Conservation (phyloP, 2,329 filamentous ascomycete genomes). For the Ophiocordyceps robertsii region DNA sequence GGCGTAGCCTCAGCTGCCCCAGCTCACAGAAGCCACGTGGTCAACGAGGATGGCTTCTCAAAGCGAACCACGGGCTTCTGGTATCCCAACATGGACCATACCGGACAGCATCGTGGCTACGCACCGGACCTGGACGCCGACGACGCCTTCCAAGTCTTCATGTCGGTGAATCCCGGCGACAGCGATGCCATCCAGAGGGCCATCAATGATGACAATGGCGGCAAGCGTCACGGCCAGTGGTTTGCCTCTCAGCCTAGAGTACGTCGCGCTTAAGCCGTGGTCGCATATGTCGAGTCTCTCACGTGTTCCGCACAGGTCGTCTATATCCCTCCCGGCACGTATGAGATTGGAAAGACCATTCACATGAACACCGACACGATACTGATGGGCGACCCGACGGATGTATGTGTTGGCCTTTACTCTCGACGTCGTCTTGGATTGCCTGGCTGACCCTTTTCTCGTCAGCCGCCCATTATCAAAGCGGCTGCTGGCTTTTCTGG, state of each 20-base stretch:
- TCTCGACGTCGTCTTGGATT: neutral
- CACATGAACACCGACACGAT: slow-evolving; percentile 29
- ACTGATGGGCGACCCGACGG: slow-evolving; percentile 30
- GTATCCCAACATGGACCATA: slow-evolving; percentile 29
- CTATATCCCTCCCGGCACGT: slow-evolving; percentile 28
- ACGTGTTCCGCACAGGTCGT: slow-evolving; percentile 13
- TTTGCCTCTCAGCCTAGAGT: slow-evolving; percentile 28
- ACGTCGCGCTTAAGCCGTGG: neutral
- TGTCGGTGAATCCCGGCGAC: slow-evolving; percentile 22
- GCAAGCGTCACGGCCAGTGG: slow-evolving; percentile 21
- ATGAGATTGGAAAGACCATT: slow-evolving; percentile 24
- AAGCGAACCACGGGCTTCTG: slow-evolving; percentile 18
- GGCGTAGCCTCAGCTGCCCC: slow-evolving; percentile 7
- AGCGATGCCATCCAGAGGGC: slow-evolving; percentile 22
- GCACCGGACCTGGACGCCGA: slow-evolving; percentile 26
- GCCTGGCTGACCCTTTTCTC: neutral
- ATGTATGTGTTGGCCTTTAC: slow-evolving; percentile 7
- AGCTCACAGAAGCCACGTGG: slow-evolving; percentile 1
- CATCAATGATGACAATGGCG: slow-evolving; percentile 22
- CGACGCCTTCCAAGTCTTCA: slow-evolving; percentile 22
- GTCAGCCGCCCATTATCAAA: slow-evolving; percentile 25
- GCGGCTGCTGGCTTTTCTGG: slow-evolving; percentile 21
- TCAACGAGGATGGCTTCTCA: slow-evolving; percentile 3
- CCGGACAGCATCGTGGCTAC: slow-evolving; percentile 19
- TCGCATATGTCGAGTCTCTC: neutral